Conservation (phyloP, 2,329 filamentous ascomycete genomes). For the Exserohilum turcica region DNA sequence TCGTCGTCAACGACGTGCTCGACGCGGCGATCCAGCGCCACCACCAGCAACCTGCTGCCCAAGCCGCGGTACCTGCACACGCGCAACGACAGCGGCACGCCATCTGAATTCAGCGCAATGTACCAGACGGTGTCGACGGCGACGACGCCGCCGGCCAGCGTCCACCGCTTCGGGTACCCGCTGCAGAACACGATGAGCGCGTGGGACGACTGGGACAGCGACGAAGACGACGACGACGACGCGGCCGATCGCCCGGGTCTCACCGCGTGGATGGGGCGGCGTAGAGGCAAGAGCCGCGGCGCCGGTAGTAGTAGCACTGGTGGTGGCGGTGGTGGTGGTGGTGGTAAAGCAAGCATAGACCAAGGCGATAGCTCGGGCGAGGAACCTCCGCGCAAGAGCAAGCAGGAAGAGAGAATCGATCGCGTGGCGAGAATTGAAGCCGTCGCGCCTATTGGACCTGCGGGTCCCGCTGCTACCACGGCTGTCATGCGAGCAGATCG, state of each 20-base stretch:
- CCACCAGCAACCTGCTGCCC: conserved; percentile 32
- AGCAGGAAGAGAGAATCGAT: conserved; percentile 11
- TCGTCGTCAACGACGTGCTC: no score
- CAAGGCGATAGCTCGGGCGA: conserved; percentile 16
- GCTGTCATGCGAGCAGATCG: conserved; percentile 1
- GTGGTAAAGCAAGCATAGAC: conserved; percentile 19
- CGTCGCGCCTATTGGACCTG: neutral
- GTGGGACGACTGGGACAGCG: conserved; percentile 47
- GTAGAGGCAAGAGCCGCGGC: conserved; percentile 14
- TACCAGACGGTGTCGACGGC: conserved; percentile 27
- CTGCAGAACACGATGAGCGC: conserved; percentile 41
- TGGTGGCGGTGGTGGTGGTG: no score
- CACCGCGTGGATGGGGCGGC: conserved; percentile 31
- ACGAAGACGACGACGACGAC: conserved; percentile 33
- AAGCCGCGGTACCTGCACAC: conserved; percentile 17
- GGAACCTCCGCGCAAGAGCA: conserved; percentile 5
- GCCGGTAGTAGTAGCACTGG: conserved; percentile 4
- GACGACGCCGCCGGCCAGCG: conserved; percentile 22
- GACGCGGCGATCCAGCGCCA: conserved; percentile 30
- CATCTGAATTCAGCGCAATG: conserved; percentile 35
- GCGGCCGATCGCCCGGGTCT: conserved; percentile 21
- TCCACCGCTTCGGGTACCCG: conserved; percentile 28
- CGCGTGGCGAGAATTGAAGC: conserved; percentile 1
- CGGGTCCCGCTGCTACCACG: no score
- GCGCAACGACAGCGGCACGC: conserved; percentile 35